phyloP scores from a whole-genome alignment of 768 basidiomycete species.

The Suillus placidus region DNA sequence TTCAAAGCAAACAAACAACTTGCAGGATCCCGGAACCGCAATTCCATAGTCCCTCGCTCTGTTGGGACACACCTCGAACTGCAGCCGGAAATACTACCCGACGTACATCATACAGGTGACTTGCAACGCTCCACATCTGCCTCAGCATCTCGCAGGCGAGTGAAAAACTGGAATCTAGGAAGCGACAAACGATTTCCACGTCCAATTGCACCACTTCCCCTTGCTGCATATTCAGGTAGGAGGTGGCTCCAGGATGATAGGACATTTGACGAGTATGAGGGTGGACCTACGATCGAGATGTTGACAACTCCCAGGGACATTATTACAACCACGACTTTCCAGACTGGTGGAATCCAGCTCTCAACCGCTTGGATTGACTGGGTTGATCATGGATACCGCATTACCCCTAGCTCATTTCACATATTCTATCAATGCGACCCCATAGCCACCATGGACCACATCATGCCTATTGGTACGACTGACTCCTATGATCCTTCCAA shows the following conservation, averaged over 20 bases:
- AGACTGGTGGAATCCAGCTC: fast-evolving
- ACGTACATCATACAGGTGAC: background rate
- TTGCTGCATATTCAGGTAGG: background rate
- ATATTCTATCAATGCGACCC: background rate
- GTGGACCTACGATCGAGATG: background rate
- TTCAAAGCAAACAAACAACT: background rate
- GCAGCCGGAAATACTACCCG: too few species aligned
- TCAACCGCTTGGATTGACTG: background rate
- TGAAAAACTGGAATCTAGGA: background rate
- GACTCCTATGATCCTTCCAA: background rate
- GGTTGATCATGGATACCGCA: background rate
- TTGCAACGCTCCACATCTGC: background rate
- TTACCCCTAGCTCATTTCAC: background rate
- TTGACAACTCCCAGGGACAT: background rate
- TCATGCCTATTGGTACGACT: background rate
- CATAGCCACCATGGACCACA: background rate
- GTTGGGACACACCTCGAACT: background rate
- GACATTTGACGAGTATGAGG: background rate
- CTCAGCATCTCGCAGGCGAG: background rate
- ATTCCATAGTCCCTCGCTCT: background rate
- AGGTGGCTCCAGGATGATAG: background rate
- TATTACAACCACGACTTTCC: background rate
- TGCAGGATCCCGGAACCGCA: background rate
- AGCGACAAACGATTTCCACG: background rate
- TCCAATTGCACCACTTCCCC: background rate